phyloP scores from a whole-genome alignment of 345 rosid genomes.

The Acer negundo region DNA sequence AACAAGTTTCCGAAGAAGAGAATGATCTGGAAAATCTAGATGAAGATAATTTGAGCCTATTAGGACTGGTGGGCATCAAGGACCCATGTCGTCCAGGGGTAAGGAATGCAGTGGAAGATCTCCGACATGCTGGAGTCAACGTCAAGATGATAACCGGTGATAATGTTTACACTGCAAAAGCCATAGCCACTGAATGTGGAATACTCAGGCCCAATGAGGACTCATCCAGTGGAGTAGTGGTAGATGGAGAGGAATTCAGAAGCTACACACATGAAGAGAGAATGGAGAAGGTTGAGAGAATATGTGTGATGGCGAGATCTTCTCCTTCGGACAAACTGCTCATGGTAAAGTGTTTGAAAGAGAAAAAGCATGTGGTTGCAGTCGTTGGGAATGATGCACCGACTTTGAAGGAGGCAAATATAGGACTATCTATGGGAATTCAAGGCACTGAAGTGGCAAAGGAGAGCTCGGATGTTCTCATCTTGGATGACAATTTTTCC shows the following conservation, averaged over 20 bases:
- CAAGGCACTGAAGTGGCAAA: constrained; percentile 46
- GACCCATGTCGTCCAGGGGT: constrained; percentile 43
- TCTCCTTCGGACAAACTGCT: constrained; percentile 21
- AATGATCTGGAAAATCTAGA: constrained; percentile 25
- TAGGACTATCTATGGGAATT: constrained; percentile 45
- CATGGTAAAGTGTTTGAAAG: constrained; percentile 43
- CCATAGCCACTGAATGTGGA: constrained; percentile 46
- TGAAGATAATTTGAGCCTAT: constrained; percentile 30
- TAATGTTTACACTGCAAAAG: constrained; percentile 42
- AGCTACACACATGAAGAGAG: constrained; percentile 29
- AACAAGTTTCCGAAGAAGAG: constrained; percentile 23
- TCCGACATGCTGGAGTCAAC: constrained; percentile 40
- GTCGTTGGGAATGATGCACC: constrained; percentile 46
- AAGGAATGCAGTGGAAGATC: constrained; percentile 32
- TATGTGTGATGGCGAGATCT: constrained; percentile 42
- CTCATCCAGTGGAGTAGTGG: constrained; percentile 10
- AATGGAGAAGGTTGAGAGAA: constrained; percentile 28
- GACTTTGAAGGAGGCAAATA: constrained; percentile 41
- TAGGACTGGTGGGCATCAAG: constrained; percentile 44
- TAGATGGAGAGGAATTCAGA: constrained; percentile 37
- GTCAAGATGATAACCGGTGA: constrained; percentile 50
- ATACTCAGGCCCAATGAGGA: constrained; percentile 26
- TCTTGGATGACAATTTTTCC: too few relatives aligned
- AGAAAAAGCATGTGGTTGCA: constrained; percentile 9
- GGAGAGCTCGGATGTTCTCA: constrained; percentile 24